Conservation (phyloP, 495 filamentous ascomycete genomes). For the Immersiella caudata region DNA sequence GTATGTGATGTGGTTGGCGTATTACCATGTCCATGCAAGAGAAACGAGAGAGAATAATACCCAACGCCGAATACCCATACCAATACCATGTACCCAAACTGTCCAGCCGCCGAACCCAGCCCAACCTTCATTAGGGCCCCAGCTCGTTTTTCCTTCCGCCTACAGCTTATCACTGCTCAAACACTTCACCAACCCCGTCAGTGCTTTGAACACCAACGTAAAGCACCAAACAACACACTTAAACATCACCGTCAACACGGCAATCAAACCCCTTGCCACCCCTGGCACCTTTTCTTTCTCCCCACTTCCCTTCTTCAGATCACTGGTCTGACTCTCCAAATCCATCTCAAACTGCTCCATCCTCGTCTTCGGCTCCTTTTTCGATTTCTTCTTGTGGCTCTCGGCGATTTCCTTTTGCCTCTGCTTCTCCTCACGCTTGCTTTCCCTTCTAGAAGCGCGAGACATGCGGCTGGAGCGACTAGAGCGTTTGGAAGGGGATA, state of each 20-base stretch:
- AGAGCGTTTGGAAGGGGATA: constrained; percentile 24
- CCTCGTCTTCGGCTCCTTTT: constrained; percentile 35
- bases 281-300: constrained; percentile 48
- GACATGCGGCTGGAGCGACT: constrained; percentile 19
- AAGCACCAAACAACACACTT: constrained; percentile 52
- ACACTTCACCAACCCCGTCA: constrained; percentile 46
- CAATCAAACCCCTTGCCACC: constrained; percentile 41
- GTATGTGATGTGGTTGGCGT: background rate
- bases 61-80: constrained; percentile 1
- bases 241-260: constrained; percentile 44
- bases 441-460: constrained; percentile 18
- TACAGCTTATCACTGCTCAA: constrained; percentile 43
- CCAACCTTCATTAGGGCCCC: background rate
- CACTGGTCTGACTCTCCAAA: constrained; percentile 56
- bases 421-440: constrained; percentile 25
- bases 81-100: constrained; percentile 7
- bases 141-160: background rate
- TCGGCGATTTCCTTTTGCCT: constrained; percentile 27
- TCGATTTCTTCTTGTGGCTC: constrained; percentile 26
- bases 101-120: background rate
- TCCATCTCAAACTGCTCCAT: constrained; percentile 61
- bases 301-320: constrained; percentile 40
- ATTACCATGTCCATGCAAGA: constrained; percentile 11
- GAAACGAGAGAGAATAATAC: constrained; percentile 7
- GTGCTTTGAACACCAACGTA: constrained; percentile 48